Conservation (phyloP, 768 basidiomycete species). For the Hygrophorus pudorinus region DNA sequence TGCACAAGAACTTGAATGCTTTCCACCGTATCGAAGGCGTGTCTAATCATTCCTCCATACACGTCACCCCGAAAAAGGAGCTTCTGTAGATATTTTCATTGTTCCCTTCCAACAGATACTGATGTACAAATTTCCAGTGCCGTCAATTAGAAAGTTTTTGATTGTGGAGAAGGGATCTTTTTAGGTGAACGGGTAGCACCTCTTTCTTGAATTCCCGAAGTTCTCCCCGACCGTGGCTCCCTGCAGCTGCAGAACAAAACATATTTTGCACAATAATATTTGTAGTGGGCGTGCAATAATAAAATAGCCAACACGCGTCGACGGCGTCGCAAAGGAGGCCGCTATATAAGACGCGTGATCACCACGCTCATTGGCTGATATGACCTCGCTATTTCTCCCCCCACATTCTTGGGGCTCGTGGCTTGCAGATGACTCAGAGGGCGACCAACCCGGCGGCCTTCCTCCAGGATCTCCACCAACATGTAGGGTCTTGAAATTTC, state of each 20-base stretch:
- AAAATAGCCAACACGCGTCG: no score
- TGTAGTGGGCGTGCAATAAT: no score
- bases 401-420: background rate
- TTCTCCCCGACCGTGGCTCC: no score
- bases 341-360: no score
- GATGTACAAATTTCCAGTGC: background rate
- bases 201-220: background rate
- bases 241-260: no score
- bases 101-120: background rate
- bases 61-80: conserved; percentile 46
- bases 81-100: conserved; percentile 30
- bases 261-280: no score
- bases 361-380: no score
- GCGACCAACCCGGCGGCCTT: conserved; percentile 29
- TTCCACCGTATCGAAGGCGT: conserved; percentile 88
- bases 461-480: conserved; percentile 60
- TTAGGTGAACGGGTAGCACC: background rate
- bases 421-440: conserved; percentile 20
- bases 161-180: background rate
- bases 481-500: conserved; percentile 26
- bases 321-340: no score
- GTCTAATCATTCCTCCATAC: conserved; percentile 70
- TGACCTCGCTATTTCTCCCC: no score
- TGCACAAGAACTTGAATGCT: conserved; percentile 97
- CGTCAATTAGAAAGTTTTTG: background rate